These are phyloP conservation scores for Aspergillus quadricinctus DNA, from an alignment of 2,329 filamentous ascomycete species.

Conservation along the genomic window DNA sequence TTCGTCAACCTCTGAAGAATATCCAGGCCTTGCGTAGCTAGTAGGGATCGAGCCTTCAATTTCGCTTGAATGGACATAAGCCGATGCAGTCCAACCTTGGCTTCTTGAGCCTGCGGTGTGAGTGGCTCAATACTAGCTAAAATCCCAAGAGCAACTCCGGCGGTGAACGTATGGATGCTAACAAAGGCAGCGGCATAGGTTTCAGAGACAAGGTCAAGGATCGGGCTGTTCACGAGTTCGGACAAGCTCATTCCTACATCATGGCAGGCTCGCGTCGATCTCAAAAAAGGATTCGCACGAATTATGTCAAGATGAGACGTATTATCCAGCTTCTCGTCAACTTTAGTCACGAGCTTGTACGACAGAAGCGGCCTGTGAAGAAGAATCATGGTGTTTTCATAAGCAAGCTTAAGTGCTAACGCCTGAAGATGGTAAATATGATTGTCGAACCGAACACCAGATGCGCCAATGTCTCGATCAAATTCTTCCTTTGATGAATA, in stretches of 20 bases:
- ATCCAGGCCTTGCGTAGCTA: slow-evolving; percentile 17
- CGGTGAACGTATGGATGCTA: slow-evolving; percentile 23
- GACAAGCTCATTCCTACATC: slow-evolving; percentile 19
- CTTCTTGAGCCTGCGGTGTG: slow-evolving; percentile 8
- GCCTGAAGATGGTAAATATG: slow-evolving; percentile 31
- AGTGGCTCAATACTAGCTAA: slow-evolving; percentile 21
- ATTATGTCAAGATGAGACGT: neutral
- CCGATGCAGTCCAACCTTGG: slow-evolving; percentile 16
- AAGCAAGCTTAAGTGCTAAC: slow-evolving; percentile 29
- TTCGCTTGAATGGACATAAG: slow-evolving; percentile 17
- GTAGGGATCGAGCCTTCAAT: slow-evolving; percentile 11
- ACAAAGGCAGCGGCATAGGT: slow-evolving; percentile 23
- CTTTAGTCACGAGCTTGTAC: slow-evolving; percentile 9
- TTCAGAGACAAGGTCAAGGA: slow-evolving; percentile 15
- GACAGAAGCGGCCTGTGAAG: slow-evolving; percentile 24
- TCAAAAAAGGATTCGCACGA: neutral
- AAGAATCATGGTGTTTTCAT: slow-evolving; percentile 31
- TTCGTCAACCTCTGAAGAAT: slow-evolving; percentile 16
- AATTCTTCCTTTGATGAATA: slow-evolving; percentile 18
- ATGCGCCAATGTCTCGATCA: slow-evolving; percentile 21
- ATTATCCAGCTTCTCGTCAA: neutral
- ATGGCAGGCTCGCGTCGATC: slow-evolving; percentile 13
- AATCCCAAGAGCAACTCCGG: slow-evolving; percentile 18
- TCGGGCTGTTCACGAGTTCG: slow-evolving; percentile 1
- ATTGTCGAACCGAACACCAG: slow-evolving; percentile 17